Conservation (phyloP, 495 filamentous ascomycete genomes). For the Xylaria venustula region DNA sequence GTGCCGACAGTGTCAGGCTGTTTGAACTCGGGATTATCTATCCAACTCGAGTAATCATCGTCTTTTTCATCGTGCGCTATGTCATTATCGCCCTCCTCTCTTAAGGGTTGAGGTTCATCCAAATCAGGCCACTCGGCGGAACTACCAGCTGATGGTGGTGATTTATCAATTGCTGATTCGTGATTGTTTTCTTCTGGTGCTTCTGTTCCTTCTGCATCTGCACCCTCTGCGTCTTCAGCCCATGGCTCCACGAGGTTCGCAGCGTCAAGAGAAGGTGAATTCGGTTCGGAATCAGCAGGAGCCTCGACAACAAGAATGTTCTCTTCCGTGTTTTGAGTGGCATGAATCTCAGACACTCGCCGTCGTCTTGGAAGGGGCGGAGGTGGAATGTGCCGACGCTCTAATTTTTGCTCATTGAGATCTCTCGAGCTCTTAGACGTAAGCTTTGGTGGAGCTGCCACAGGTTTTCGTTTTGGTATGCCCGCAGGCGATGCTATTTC, state of each 20-base stretch:
- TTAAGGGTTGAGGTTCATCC: neutral
- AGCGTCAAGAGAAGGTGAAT: conserved; percentile 41
- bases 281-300: conserved; percentile 56
- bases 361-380: conserved; percentile 32
- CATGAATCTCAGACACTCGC: conserved; percentile 27
- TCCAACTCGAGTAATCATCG: conserved; percentile 28
- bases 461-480: conserved; percentile 49
- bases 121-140: neutral
- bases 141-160: neutral
- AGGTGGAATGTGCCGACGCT: conserved; percentile 43
- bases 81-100: neutral
- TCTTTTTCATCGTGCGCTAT: conserved; percentile 15
- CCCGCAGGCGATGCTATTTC: conserved; percentile 53
- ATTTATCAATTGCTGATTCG: neutral
- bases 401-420: conserved; percentile 23
- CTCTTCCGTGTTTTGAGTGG: conserved; percentile 34
- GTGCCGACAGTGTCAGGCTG: neutral
- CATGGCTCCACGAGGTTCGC: conserved; percentile 38
- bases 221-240: conserved; percentile 37
- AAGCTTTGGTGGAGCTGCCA: conserved; percentile 34
- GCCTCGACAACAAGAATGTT: conserved; percentile 59
- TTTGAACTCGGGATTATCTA: conserved; percentile 23
- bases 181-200: conserved; percentile 13
- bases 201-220: too few species aligned
- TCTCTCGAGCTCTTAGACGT: conserved; percentile 22